Evolutionary conservation across 306 rosid species (phyloP), one percentile per base, ranked within the genome.

Genomic region (Citrullus colocynthis): DNA sequence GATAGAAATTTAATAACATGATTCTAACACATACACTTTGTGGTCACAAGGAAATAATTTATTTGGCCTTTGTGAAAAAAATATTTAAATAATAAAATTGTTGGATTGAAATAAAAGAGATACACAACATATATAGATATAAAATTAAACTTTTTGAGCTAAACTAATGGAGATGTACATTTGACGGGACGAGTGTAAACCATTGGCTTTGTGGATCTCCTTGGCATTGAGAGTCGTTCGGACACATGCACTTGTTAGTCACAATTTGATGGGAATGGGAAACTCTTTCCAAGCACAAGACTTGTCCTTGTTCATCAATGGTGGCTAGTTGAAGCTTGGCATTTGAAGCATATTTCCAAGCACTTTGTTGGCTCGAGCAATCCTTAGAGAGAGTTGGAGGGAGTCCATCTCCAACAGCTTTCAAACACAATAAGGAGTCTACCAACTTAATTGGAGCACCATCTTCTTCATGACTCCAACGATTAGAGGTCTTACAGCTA

Each of bases 271-370:
- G 73, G 21, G 88, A 84, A 2, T 77, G 51, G 2, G 81, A 63
- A 48, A 79, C 75, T 63, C 56, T 84, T 1, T 86, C 57, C 76
- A 85, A 78, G 78, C 89, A 87, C 61, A 82, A 30, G 16, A 28
- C 28, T 2, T 75, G 37, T 18, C 85, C 81, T 0, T 44, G 49
- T 60, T 56, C 54, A 14, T 76, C 67, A 11, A 9, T 9, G 72
- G 86, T 55, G 51, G 88, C 84, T 8, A 84, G 59, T 70, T 82
- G 89, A 84, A 88, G 89, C 63, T 72, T 70, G 64, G 82, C n/a
- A 63, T 13, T 16, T 45, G 84, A 84, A 63, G 80, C 79, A 34
- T 64, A 36, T 48, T 17, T 86, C 83, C 89, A 86, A 11, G 79
- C 15, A 81, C 83, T 84, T 21, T 83, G 67, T 45, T 24, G 73